Base-by-base conservation (phyloP, 2,329 filamentous ascomycete species). In the Xylaria polymorpha region DNA sequence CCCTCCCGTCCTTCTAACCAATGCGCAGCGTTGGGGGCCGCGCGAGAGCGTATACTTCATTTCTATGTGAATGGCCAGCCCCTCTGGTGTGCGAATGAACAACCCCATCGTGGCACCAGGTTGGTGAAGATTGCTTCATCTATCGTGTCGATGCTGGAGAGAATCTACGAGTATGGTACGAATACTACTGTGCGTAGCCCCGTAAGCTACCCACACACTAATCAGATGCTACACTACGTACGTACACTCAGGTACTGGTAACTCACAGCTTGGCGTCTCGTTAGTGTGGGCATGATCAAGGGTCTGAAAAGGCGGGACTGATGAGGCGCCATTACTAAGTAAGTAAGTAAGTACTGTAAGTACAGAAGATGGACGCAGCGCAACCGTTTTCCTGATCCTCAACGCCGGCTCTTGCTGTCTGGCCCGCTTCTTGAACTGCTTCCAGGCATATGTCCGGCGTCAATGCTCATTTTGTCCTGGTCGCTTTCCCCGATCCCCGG, bases 271-370 rank as follows among this genome's bases (percentile, higher is more conserved):
- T 64, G 65, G 66, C 66, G 41, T 43, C 35, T 59, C 25, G 14
- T 25, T 53, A 68, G 20, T 65, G 56, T 32, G 41, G 53, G 32
- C 43, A 50, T 32, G 39, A 43, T 59, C 62, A 32, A 51, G 53
- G 43, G 44, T 22, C 55, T 18, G 44, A 50, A 41, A 63, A 51
- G 60, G 60, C 53, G 65, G 60, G 65, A 46, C 65, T 57, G 29
- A 22, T 43, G 37, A 63, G 46, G 46, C 20, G n/a, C 37, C 46
- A 64, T 64, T 62, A 62, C 50, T 65, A 65, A 65, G 41, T 55
- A 60, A 14, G 41, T 55, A 60, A 14, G n/a, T 18, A n/a, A 55
- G 37, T 56, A 46, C 10, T 29, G 25, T 29, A 4, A 9, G 35
- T 37, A 25, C 37, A n/a, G 37, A n/a, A 43, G 25, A 53, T 50